Base-by-base conservation (phyloP, 2,329 filamentous ascomycete species). In the Hymenoscyphus scutula region DNA sequence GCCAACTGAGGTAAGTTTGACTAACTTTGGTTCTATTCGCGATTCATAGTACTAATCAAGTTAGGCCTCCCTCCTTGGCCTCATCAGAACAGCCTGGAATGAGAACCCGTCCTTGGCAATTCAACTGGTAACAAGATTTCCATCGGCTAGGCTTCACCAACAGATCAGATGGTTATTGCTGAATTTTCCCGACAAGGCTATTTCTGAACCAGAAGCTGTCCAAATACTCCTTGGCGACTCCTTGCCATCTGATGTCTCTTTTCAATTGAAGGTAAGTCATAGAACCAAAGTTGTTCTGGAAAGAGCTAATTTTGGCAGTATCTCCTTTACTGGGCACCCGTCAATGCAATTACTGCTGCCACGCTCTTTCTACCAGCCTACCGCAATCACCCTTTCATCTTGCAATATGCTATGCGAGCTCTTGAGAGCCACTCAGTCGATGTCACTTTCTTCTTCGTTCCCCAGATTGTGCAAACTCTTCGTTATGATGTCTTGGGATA, bases 381-480 rank as follows among this genome's bases (percentile, higher is more conserved):
- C 75, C 87, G 88, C 48, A 94, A 97, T 71, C 89, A 99, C 72
- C 91, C 96, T 0, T 96, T 93, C 76, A 83, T 99, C 59, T 86
- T 98, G 45, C 96, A 99, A 75, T 99, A 98, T 75, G 95, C 95
- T 1, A 96, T 99, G 88, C 87, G 93, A 71, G 91, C 95, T 2
- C 77, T 99, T 56, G 95, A 99, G 74, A 93, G 90, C 69, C 95
- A 99, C 72, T 89, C 92, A 0, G 89, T 97, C n/a, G 95, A 98
- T 74, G 88, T 98, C 23, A 97, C 94, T 0, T 99, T 99, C 81
- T 99, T 98, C 77, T 98, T 97, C 73, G 95, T 99, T 2, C 95
- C 96, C 6, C 95, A 99, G 74, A 96, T 99, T 70, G 95, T 99
- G 15, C 95, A 99, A 75, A 90, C 91, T 53, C 83, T 99, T 53